A percentile compares a stretch with the other conserved stretches of the same genome.
Evolutionary conservation across 805 yeast species (phyloP).

Genomic region (Grigorovia yakushimaensis): DNA sequence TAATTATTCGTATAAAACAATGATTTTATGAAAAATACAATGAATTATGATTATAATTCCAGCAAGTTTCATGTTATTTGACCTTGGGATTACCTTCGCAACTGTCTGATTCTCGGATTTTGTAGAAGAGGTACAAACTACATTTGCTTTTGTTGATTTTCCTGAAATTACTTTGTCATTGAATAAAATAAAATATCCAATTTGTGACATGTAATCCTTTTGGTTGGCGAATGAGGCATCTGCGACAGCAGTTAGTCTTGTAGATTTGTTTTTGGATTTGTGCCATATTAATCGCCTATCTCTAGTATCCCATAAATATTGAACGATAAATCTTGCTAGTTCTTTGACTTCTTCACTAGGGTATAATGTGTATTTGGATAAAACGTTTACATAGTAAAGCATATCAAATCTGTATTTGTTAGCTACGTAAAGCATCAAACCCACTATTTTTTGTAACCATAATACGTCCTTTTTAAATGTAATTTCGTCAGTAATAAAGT

Average conservation of each 20-base stretch:
- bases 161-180: background rate
- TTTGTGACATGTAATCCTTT: slow-evolving; percentile 3
- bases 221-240: slow-evolving; percentile 5
- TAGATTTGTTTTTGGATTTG: background rate
- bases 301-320: slow-evolving; percentile 5
- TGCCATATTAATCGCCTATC: slow-evolving; percentile 4
- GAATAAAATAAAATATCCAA: slow-evolving; percentile 1
- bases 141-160: background rate
- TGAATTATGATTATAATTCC: no score
- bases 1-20: no score
- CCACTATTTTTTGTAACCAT: slow-evolving; percentile 5
- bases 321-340: slow-evolving; percentile 1
- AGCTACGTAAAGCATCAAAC: slow-evolving; percentile 6
- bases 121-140: background rate
- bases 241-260: background rate
- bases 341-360: slow-evolving; percentile 4
- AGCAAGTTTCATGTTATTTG: background rate
- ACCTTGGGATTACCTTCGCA: background rate
- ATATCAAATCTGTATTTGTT: slow-evolving; percentile 6
- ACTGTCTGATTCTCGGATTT: no score
- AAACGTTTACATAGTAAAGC: slow-evolving; percentile 6
- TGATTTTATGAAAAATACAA: no score
- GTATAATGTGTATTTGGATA: slow-evolving; percentile 6
- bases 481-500: background rate
- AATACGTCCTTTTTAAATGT: slow-evolving; percentile 2